Evolutionary conservation across 73 alveolate species (phyloP).

Genomic region (Uronychia binucleata): DNA sequence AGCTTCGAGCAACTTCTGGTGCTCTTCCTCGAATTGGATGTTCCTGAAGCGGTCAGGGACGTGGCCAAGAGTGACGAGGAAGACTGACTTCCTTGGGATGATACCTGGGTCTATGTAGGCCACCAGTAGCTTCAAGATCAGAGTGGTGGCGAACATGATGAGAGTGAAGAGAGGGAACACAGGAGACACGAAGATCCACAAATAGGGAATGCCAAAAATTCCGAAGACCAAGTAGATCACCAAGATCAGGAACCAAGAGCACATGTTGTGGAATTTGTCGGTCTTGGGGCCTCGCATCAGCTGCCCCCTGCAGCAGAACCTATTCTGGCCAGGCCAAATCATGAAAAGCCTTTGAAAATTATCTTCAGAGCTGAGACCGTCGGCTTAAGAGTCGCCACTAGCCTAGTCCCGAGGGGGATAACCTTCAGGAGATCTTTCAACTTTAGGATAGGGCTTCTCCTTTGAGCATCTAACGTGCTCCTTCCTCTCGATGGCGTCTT

Average conservation of each 20-base stretch:
- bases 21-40: constrained; percentile 29
- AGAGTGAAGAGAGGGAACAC: constrained; percentile 29
- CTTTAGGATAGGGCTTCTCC: too few species aligned
- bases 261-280: constrained; percentile 38
- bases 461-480: too few species aligned
- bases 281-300: constrained; percentile 55
- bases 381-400: too few species aligned
- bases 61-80: constrained; percentile 19
- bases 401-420: too few species aligned
- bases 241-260: constrained; percentile 29
- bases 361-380: too few species aligned
- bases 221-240: constrained; percentile 24
- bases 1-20: not conserved
- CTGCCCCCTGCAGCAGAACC: constrained; percentile 38
- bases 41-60: constrained; percentile 22
- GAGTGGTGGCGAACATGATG: constrained; percentile 12
- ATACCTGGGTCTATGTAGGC: constrained; percentile 61
- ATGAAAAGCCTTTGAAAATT: not conserved
- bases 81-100: constrained; percentile 54
- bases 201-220: constrained; percentile 4
- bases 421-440: too few species aligned
- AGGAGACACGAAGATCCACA: constrained; percentile 41
- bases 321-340: constrained; percentile 44
- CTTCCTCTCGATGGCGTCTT: too few species aligned
- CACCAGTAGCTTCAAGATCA: constrained; percentile 30